phyloP scores from a whole-genome alignment of 306 rosid genomes.

The Acmispon strigosus region DNA sequence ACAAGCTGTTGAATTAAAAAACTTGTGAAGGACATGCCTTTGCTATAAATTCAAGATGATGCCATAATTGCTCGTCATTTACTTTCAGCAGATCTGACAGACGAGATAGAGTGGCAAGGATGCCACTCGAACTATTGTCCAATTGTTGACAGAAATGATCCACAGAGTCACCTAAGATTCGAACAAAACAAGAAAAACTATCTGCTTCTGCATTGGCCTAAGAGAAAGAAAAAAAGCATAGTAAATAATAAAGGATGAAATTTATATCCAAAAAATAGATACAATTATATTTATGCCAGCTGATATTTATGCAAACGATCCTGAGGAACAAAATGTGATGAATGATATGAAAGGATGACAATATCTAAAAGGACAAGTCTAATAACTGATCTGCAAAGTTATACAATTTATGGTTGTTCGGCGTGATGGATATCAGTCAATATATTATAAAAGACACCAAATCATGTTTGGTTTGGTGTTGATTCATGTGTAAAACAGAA shows the following conservation, averaged over 20 bases:
- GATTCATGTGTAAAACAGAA: background rate
- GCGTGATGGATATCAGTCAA: background rate
- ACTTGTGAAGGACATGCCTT: conserved; percentile 35
- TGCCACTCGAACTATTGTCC: conserved; percentile 70
- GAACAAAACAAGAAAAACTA: conserved; percentile 75
- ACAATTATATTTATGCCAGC: background rate
- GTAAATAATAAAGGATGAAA: background rate
- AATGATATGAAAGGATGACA: background rate
- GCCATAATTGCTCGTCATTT: conserved; percentile 69
- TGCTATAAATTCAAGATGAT: conserved; percentile 66
- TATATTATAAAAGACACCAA: background rate
- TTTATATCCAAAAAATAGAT: background rate
- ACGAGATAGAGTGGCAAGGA: conserved; percentile 67
- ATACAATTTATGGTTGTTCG: background rate
- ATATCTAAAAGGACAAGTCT: background rate
- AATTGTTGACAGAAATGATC: conserved; percentile 83
- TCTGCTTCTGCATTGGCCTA: conserved; percentile 82
- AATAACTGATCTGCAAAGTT: background rate
- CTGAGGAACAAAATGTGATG: background rate
- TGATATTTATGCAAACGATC: conserved; percentile 1
- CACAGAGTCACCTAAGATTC: conserved; percentile 65
- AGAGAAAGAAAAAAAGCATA: conserved; percentile 3
- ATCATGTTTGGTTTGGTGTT: background rate
- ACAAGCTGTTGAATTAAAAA: background rate
- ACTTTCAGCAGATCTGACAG: conserved; percentile 54